Evolutionary conservation across 331 rosid species (phyloP).

Genomic region (Pyracantha coccinea): DNA sequence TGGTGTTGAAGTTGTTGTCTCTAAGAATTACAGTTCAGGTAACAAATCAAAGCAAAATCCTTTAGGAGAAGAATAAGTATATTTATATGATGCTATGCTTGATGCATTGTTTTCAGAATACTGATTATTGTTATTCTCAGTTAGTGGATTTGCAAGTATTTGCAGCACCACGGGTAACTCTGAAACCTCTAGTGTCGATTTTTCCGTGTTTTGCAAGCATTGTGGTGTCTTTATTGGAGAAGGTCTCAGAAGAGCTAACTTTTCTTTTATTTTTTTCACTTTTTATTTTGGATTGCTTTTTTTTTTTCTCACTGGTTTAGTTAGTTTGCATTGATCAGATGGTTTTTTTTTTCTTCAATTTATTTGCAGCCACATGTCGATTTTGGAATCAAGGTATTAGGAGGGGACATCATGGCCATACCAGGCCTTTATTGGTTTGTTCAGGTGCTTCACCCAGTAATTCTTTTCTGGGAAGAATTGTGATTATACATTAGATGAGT

Average conservation of each 20-base stretch:
- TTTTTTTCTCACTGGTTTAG: background rate
- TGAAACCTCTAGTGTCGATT: slow-evolving; percentile 83
- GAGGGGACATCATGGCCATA: slow-evolving; percentile 88
- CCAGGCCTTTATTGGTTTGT: slow-evolving; percentile 78
- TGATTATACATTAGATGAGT: background rate
- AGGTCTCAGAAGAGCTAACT: slow-evolving; percentile 36
- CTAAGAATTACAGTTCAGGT: slow-evolving; percentile 66
- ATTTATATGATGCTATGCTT: background rate
- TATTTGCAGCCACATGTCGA: slow-evolving; percentile 74
- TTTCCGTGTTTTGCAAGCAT: slow-evolving; percentile 83
- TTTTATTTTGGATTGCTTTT: background rate
- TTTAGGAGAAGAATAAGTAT: slow-evolving; percentile 8
- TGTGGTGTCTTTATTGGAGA: slow-evolving; percentile 73
- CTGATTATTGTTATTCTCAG: slow-evolving; percentile 44
- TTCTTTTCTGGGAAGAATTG: slow-evolving; percentile 9
- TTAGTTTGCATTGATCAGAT: background rate
- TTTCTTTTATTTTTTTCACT: slow-evolving; percentile 5
- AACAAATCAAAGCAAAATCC: slow-evolving; percentile 18
- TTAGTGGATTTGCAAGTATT: slow-evolving; percentile 80
- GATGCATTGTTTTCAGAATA: slow-evolving; percentile 17
- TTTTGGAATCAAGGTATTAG: slow-evolving; percentile 69
- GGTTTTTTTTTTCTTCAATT: slow-evolving; percentile 1
- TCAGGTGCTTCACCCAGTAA: slow-evolving; percentile 56
- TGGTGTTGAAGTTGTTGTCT: slow-evolving; percentile 41
- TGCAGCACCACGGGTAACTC: slow-evolving; percentile 48